Evolutionary conservation across 176 grass and related monocot genomes (phyloP).

Genomic region (Stipa capillata): DNA sequence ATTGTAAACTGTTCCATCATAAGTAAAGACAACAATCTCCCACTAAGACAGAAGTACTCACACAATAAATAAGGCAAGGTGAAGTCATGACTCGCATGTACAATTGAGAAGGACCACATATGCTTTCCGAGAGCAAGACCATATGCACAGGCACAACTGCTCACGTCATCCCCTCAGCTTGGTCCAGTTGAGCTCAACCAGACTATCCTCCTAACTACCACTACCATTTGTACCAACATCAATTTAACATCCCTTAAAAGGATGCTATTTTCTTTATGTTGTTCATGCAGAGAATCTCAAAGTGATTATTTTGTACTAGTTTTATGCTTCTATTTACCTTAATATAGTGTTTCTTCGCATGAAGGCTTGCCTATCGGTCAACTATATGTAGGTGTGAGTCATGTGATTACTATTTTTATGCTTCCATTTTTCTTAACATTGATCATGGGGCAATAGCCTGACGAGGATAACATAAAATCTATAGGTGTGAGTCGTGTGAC

Average conservation of each 20-base stretch:
- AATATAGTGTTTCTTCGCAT: neutral
- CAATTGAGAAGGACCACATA: neutral
- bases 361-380: neutral
- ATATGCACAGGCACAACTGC: neutral
- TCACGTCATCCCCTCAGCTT: neutral
- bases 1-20: neutral
- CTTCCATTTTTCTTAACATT: too few relatives aligned
- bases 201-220: neutral
- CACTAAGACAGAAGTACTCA: neutral
- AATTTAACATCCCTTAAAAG: neutral
- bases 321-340: neutral
- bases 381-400: neutral
- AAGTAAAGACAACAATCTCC: neutral
- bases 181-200: neutral
- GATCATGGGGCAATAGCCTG: neutral
- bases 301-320: neutral
- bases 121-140: neutral
- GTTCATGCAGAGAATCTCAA: neutral
- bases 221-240: neutral
- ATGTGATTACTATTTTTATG: too few relatives aligned
- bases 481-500: neutral
- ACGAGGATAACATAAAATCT: neutral
- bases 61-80: neutral
- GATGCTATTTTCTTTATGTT: neutral
- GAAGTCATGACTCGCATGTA: neutral